These are phyloP conservation scores for Pseudocercospora cruenta DNA, from an alignment of 2,329 filamentous ascomycete species.

Conservation along the genomic window DNA sequence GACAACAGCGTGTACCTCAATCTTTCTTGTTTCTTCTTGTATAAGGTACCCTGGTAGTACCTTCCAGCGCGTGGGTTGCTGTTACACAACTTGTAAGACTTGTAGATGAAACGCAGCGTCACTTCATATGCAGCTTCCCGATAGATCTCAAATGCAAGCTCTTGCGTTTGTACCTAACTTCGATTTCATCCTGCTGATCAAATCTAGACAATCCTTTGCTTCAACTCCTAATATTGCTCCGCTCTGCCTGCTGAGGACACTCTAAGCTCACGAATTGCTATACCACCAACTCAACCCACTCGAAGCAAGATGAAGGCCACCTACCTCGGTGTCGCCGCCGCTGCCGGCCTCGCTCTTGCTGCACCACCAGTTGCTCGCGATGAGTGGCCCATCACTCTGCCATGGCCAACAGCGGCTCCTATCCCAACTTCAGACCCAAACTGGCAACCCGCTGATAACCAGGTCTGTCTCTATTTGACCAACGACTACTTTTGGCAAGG, in stretches of 20 bases:
- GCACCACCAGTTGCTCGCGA: constrained; percentile 7
- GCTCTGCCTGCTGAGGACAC: neutral
- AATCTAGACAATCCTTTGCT: neutral
- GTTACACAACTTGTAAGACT: neutral
- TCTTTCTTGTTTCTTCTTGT: neutral
- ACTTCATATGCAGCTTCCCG: neutral
- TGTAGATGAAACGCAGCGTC: neutral
- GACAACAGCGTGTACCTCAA: neutral
- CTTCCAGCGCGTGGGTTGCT: neutral
- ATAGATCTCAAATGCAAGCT: neutral
- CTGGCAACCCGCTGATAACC: constrained; percentile 10
- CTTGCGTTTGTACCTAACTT: neutral
- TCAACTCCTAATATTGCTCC: neutral
- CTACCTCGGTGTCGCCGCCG: neutral
- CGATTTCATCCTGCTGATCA: neutral
- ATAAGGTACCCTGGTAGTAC: neutral
- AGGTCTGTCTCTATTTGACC: constrained; percentile 19
- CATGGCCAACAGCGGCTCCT: neutral
- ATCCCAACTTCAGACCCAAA: neutral
- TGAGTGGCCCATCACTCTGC: constrained; percentile 6
- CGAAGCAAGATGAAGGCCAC: constrained; percentile 5
- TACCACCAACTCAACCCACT: neutral
- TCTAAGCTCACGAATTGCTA: constrained; percentile 3
- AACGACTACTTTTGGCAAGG: constrained; percentile 13
- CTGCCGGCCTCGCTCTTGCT: neutral